Evolutionary conservation across 2,329 filamentous ascomycete genomes (phyloP), one percentile per base, ranked within the genome.

Genomic region (Coleophoma crateriformis): DNA sequence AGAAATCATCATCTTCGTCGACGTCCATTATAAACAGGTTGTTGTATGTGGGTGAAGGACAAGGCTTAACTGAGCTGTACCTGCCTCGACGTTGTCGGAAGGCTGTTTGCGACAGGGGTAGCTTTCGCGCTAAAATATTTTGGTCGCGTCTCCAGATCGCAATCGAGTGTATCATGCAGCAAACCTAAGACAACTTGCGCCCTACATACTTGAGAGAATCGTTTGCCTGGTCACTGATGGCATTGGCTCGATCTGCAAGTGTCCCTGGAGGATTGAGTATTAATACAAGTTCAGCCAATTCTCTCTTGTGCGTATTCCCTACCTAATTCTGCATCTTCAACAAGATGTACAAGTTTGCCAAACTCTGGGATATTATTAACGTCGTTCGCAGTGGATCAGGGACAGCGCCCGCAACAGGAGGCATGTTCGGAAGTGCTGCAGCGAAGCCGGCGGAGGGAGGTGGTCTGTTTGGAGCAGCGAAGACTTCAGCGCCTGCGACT

Each of bases 1-100:
- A 85, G 60, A 85, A 82, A 66, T 85, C 82, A 56, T 85, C 82
- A 46, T 84, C 81, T 56, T 85, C 81, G 65, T 85, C 82, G 51
- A 85, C 77, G 62, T 85, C 81, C 80, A 85, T 85, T 19, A 55
- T 73, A 61, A 44, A 43, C 15, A 15, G 27, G 6, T 32, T 32
- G 27, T 22, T 39, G 50, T 56, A 7, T 46, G 37, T 33, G 27
- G 38, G 49, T 49, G n/a, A 37, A 47, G 48, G 27, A 47, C 46
- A 37, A 39, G 51, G 44, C 27, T 27, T 51, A 37, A 20, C 34
- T 19, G 49, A 46, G 44, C 35, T 15, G 37, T 34, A 34, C 33
- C n/a, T 27, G 32, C 35, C 14, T n/a, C 10, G 38, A 47, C 41
- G 46, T 48, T 49, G 20, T 12, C 12, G 17, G 17, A 22, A 41